Evolutionary conservation across 1,284 basidiomycete species (phyloP).

Genomic region (Abortiporus biennis): DNA sequence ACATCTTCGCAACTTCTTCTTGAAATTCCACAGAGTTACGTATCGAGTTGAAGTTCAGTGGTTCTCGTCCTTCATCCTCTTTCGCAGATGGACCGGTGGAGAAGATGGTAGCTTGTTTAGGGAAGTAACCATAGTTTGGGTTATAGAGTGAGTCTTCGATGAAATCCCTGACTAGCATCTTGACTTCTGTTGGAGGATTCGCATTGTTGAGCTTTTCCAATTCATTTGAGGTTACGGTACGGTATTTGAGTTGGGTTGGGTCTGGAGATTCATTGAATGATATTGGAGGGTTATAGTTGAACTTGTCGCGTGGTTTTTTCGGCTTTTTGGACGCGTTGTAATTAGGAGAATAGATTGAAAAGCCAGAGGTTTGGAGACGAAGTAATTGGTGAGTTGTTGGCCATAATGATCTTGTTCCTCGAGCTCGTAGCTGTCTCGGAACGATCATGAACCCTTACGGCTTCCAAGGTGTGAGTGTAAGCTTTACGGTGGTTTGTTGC

Average conservation of each 20-base stretch:
- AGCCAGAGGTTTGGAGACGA: too few species aligned
- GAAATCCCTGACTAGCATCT: constrained; percentile 95
- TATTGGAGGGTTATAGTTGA: constrained; percentile 64
- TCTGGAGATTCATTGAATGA: constrained; percentile 44
- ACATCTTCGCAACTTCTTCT: constrained; percentile 71
- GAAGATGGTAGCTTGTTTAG: constrained; percentile 87
- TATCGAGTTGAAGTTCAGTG: constrained; percentile 70
- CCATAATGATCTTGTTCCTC: too few species aligned
- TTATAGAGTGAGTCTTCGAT: constrained; percentile 98
- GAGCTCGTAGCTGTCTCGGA: too few species aligned
- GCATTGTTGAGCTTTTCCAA: constrained; percentile 44
- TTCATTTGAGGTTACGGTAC: constrained; percentile 70
- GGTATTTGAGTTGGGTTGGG: constrained; percentile 47
- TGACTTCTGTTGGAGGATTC: constrained; percentile 76
- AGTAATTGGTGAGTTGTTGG: too few species aligned
- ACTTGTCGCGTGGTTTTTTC: constrained; percentile 37
- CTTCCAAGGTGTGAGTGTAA: too few species aligned
- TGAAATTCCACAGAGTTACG: constrained; percentile 76
- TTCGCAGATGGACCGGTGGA: too few species aligned
- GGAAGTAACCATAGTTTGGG: constrained; percentile 96
- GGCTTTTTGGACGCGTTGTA: too few species aligned
- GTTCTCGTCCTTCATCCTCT: too few species aligned
- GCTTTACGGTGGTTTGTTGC: too few species aligned
- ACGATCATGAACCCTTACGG: too few species aligned
- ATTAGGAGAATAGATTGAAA: too few species aligned